These are phyloP conservation scores for Eimeria brunetti DNA, from an alignment of 169 alveolate genomes.

Conservation along the genomic window DNA sequence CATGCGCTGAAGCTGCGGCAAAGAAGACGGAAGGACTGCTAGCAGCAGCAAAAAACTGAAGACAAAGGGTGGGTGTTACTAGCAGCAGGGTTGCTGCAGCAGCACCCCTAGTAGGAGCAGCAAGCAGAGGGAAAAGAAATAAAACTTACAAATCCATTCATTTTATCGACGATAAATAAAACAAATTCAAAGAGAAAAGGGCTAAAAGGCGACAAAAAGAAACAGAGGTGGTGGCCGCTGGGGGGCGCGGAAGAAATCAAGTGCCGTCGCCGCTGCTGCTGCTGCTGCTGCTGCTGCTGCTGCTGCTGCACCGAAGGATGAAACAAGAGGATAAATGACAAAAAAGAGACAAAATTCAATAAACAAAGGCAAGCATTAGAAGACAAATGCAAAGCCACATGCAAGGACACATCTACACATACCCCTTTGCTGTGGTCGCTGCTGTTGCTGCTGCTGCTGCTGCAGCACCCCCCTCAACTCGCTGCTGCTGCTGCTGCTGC, in stretches of 20 bases:
- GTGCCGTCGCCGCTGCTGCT: not conserved
- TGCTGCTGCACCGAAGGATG: not conserved
- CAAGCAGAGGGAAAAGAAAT: not conserved
- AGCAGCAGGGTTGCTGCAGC: no score
- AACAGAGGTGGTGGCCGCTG: slow-evolving; percentile 10
- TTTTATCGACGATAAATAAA: not conserved
- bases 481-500: slow-evolving; percentile 4
- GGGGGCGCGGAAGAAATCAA: not conserved
- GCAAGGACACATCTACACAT: not conserved
- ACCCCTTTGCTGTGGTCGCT: not conserved
- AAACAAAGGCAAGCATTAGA: not conserved
- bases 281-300: not conserved
- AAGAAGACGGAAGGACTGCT: no score
- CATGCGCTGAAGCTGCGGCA: no score
- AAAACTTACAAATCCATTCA: slow-evolving; percentile 1
- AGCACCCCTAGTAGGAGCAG: no score
- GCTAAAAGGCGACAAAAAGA: not conserved
- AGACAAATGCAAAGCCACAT: not conserved
- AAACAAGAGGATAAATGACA: not conserved
- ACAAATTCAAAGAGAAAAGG: not conserved
- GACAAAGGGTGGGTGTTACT: no score
- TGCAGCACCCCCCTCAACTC: not conserved
- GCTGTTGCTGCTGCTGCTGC: not conserved
- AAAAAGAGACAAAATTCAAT: not conserved
- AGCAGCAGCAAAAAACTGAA: no score